A percentile compares a stretch with the other conserved stretches of the same genome.
Evolutionary conservation across 441 rosid genomes (phyloP).

Genomic region (Metrosideros polymorpha): DNA sequence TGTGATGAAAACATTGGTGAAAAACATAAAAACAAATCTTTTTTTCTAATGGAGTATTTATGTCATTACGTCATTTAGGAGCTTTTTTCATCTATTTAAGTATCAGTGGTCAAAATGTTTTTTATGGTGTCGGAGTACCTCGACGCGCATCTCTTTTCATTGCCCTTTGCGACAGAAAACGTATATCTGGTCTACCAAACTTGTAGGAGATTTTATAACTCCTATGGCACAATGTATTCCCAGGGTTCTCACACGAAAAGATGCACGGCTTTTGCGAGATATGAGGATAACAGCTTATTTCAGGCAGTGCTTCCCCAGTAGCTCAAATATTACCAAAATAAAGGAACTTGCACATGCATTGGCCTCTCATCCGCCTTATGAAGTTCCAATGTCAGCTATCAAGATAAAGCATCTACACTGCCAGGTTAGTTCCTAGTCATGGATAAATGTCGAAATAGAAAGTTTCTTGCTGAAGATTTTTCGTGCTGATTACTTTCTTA

Average conservation of each 20-base stretch:
- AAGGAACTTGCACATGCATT: slow-evolving; percentile 84
- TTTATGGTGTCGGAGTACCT: not conserved
- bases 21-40: not conserved
- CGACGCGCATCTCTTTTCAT: not conserved
- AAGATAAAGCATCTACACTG: slow-evolving; percentile 74
- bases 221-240: not conserved
- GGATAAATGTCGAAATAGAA: not conserved
- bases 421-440: slow-evolving; percentile 44
- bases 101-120: not conserved
- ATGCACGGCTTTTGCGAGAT: slow-evolving; percentile 64
- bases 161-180: not conserved
- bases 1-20: no score
- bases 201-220: not conserved
- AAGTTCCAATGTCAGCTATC: slow-evolving; percentile 71
- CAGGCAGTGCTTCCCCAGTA: slow-evolving; percentile 63
- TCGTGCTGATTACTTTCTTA: not conserved
- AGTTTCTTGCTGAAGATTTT: not conserved
- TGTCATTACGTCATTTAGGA: not conserved
- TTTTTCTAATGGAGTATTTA: not conserved
- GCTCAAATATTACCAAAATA: slow-evolving; percentile 47
- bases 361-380: slow-evolving; percentile 79
- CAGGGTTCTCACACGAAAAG: slow-evolving; percentile 56
- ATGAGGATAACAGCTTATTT: slow-evolving; percentile 71
- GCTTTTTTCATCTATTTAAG: not conserved
- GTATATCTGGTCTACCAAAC: not conserved